A percentile compares a stretch with the other conserved stretches of the same genome.
phyloP scores from a whole-genome alignment of 495 filamentous ascomycete species.

The Penicillium verhagenii region DNA sequence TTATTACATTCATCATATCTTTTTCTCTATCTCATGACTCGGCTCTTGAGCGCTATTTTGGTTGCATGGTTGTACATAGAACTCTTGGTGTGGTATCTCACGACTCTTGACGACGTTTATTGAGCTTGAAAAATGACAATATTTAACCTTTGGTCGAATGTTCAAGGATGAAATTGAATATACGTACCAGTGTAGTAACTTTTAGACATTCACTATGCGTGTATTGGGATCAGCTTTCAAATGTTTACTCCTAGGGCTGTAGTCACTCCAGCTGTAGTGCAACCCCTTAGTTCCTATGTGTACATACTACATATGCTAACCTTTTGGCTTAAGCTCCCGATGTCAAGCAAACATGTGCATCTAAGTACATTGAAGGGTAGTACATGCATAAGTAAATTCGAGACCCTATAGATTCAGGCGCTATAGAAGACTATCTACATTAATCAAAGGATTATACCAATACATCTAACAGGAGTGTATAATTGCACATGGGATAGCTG shows the following conservation, averaged over 20 bases:
- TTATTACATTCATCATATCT: neutral
- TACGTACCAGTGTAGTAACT: no score
- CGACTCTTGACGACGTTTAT: slow-evolving; percentile 9
- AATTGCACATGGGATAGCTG: slow-evolving; percentile 12
- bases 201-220: no score
- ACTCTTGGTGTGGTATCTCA: slow-evolving; percentile 19
- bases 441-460: neutral
- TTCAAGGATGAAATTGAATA: no score
- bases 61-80: slow-evolving; percentile 33
- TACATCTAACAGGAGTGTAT: slow-evolving; percentile 8
- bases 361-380: no score
- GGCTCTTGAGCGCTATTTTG: slow-evolving; percentile 10
- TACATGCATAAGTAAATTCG: no score
- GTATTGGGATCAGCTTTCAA: no score
- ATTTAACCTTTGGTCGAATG: neutral
- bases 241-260: no score
- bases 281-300: no score
- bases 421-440: neutral
- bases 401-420: neutral
- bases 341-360: no score
- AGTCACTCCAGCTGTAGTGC: no score
- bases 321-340: no score
- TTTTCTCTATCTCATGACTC: slow-evolving; percentile 1
- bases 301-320: no score
- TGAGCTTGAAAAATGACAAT: neutral